Evolutionary conservation across 2,329 filamentous ascomycete genomes (phyloP).

Genomic region (Trichoderma sp.): DNA sequence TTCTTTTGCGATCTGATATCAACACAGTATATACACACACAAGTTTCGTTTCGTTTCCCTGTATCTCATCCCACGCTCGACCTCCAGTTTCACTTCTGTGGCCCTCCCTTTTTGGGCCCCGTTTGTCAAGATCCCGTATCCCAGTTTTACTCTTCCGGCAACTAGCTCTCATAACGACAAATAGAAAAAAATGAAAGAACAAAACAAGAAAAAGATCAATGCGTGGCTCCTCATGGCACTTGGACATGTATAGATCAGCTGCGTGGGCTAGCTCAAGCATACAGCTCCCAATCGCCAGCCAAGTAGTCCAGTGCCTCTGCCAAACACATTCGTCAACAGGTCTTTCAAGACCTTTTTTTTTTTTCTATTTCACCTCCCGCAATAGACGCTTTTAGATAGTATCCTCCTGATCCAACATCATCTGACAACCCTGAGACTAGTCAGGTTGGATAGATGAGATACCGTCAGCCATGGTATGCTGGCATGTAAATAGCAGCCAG

Average conservation of each 20-base stretch:
- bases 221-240: slow-evolving; percentile 2
- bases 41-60: not conserved
- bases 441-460: not conserved
- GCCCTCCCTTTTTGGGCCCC: slow-evolving; percentile 12
- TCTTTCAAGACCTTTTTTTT: not conserved
- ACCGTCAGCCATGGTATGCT: not conserved
- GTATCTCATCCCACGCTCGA: slow-evolving; percentile 3
- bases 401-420: slow-evolving; percentile 16
- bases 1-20: slow-evolving; percentile 17
- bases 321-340: slow-evolving; percentile 7
- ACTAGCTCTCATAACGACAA: not conserved
- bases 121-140: not conserved
- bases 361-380: not conserved
- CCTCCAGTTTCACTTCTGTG: slow-evolving; percentile 5
- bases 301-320: slow-evolving; percentile 10
- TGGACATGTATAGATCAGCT: not conserved
- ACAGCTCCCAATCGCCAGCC: not conserved
- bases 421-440: slow-evolving; percentile 2
- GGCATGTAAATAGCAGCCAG: slow-evolving; percentile 22
- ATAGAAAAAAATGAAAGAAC: not conserved
- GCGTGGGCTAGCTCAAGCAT: not conserved
- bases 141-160: slow-evolving; percentile 5
- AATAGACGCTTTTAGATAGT: not conserved
- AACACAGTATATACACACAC: slow-evolving; percentile 22
- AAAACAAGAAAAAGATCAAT: not conserved